Evolutionary conservation across 768 basidiomycete genomes (phyloP).

Genomic region (Mycena amicta): DNA sequence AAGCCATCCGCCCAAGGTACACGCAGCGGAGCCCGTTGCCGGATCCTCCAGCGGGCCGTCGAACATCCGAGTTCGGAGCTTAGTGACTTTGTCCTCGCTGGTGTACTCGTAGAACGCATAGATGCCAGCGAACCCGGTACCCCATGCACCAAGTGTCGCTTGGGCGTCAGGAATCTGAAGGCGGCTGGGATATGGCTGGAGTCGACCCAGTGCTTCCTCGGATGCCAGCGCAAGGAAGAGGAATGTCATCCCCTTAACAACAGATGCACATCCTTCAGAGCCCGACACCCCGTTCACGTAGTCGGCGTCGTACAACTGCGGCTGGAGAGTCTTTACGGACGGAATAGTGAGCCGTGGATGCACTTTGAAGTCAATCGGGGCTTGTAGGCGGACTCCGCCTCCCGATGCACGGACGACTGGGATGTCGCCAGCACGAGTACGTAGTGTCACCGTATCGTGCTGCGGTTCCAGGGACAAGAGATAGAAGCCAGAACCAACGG

Average conservation of each 20-base stretch:
- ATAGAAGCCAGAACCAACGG: constrained; percentile 45
- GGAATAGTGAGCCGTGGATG: constrained; percentile 33
- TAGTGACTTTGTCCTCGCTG: constrained; percentile 29
- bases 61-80: constrained; percentile 45
- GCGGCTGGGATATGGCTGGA: constrained; percentile 31
- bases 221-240: constrained; percentile 40
- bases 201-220: constrained; percentile 37
- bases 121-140: constrained; percentile 33
- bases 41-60: constrained; percentile 44
- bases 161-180: constrained; percentile 25
- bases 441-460: constrained; percentile 31
- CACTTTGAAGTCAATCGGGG: constrained; percentile 45
- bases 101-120: constrained; percentile 37
- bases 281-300: constrained; percentile 39
- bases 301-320: constrained; percentile 31
- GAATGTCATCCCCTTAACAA: constrained; percentile 53
- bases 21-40: constrained; percentile 49
- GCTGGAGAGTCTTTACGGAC: constrained; percentile 33
- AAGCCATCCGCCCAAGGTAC: constrained; percentile 44
- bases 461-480: constrained; percentile 32
- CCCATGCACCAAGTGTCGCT: constrained; percentile 40
- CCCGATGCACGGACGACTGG: constrained; percentile 32
- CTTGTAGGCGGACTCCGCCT: constrained; percentile 35
- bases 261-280: constrained; percentile 40
- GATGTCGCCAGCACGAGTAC: constrained; percentile 46